These are phyloP conservation scores for Penicillium hesseltinei DNA, from an alignment of 2,329 filamentous ascomycete genomes.

Conservation along the genomic window DNA sequence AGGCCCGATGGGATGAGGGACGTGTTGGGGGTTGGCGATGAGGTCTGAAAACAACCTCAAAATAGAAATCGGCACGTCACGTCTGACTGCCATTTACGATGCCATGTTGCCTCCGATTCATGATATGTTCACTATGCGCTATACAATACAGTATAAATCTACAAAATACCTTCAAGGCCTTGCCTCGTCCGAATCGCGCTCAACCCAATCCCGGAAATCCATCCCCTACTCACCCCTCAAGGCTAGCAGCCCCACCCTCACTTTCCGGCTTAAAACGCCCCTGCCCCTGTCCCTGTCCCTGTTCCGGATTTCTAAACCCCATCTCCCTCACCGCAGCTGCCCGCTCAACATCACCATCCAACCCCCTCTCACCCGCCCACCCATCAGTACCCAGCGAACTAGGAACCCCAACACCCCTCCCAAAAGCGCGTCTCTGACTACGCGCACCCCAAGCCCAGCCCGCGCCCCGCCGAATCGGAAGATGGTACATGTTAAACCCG, in stretches of 20 bases:
- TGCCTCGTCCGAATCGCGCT: background rate
- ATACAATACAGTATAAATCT: background rate
- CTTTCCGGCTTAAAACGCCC: background rate
- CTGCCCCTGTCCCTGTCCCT: background rate
- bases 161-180: background rate
- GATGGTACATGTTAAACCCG: slow-evolving; percentile 80
- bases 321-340: slow-evolving; percentile 6
- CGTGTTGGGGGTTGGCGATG: slow-evolving; percentile 91
- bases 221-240: slow-evolving; percentile 4
- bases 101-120: slow-evolving; percentile 8
- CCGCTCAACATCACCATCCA: slow-evolving; percentile 20
- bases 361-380: slow-evolving; percentile 22
- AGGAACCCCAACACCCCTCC: slow-evolving; percentile 34
- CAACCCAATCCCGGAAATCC: too few species aligned
- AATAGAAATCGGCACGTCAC: background rate
- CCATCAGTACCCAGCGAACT: slow-evolving; percentile 32
- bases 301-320: background rate
- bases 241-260: background rate
- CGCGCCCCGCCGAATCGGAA: slow-evolving; percentile 72
- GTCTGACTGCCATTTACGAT: slow-evolving; percentile 7
- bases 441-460: slow-evolving; percentile 89
- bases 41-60: background rate
- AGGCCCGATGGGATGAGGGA: slow-evolving; percentile 93
- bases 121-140: background rate
- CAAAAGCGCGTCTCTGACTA: slow-evolving; percentile 67